These are phyloP conservation scores for Rhizopogon vinicolor DNA, from an alignment of 768 basidiomycete genomes.

Conservation along the genomic window DNA sequence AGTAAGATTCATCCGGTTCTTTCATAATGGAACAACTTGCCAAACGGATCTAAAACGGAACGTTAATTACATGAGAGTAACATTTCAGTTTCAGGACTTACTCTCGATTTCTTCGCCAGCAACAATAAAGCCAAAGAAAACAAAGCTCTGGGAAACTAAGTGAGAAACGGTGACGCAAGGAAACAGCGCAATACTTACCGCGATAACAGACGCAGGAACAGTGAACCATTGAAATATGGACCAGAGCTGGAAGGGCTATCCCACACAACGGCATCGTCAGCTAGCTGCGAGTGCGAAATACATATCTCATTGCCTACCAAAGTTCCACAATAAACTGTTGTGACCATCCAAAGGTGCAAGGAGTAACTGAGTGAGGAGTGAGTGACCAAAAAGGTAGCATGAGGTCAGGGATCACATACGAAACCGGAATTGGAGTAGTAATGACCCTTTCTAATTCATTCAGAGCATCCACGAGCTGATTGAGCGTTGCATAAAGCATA, in stretches of 20 bases:
- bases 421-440: slow-evolving; percentile 72
- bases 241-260: slow-evolving; percentile 63
- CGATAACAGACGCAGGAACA: slow-evolving; percentile 53
- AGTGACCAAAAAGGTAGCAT: not conserved
- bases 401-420: slow-evolving; percentile 28
- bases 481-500: slow-evolving; percentile 41
- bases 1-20: not conserved
- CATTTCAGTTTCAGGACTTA: slow-evolving; percentile 26
- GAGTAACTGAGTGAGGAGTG: slow-evolving; percentile 43
- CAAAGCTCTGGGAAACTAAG: slow-evolving; percentile 40
- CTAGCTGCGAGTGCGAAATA: not conserved
- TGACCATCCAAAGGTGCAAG: slow-evolving; percentile 62
- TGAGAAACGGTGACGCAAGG: not conserved
- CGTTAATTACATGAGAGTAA: slow-evolving; percentile 1
- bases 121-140: slow-evolving; percentile 70
- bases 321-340: slow-evolving; percentile 51
- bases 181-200: slow-evolving; percentile 30
- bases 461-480: slow-evolving; percentile 55
- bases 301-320: slow-evolving; percentile 36
- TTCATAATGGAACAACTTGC: slow-evolving; percentile 12
- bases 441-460: slow-evolving; percentile 71
- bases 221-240: slow-evolving; percentile 51
- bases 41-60: slow-evolving; percentile 38
- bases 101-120: slow-evolving; percentile 75
- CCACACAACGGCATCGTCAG: not conserved